Percentiles rank a stretch among this genome's conserved stretches.
Evolutionary conservation across 805 yeast genomes (phyloP).

Genomic region (Kluyveromyces siamensis): DNA sequence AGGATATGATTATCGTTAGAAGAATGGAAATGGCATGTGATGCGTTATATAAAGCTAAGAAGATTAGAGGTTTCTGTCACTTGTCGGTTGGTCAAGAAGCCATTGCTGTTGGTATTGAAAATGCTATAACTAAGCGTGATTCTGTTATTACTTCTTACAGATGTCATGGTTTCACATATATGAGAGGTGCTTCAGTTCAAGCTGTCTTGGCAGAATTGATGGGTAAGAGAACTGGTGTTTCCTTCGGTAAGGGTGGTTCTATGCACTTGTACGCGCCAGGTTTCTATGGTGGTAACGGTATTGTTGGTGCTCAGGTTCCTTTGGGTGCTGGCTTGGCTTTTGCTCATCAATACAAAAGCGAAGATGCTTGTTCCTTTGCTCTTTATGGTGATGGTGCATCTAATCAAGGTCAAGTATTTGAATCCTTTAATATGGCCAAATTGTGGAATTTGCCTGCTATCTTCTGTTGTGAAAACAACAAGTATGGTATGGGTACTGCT

Average conservation of each 20-base stretch:
- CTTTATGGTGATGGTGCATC: slow-evolving; percentile 99
- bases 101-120: slow-evolving; percentile 95
- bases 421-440: slow-evolving; percentile 97
- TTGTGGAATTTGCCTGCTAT: slow-evolving; percentile 93
- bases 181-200: slow-evolving; percentile 91
- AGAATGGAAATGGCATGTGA: slow-evolving; percentile 99
- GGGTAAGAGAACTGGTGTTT: slow-evolving; percentile 94
- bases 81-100: slow-evolving; percentile 98
- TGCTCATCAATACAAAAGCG: slow-evolving; percentile 89
- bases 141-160: slow-evolving; percentile 93
- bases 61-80: slow-evolving; percentile 98
- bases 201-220: slow-evolving; percentile 89
- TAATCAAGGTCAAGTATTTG: slow-evolving; percentile 98
- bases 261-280: slow-evolving; percentile 97
- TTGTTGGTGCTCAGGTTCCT: slow-evolving; percentile 99
- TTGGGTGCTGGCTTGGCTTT: slow-evolving; percentile 97
- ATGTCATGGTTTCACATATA: slow-evolving; percentile 97
- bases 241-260: slow-evolving; percentile 98
- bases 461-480: slow-evolving; percentile 97
- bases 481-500: slow-evolving; percentile 99
- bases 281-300: slow-evolving; percentile 99
- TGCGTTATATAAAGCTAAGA: slow-evolving; percentile 95
- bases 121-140: slow-evolving; percentile 79
- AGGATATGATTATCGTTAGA: slow-evolving; percentile 88
- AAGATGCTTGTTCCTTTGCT: slow-evolving; percentile 72